Conservation (phyloP, 2,329 filamentous ascomycete genomes). For the Epichloe sylvatica region DNA sequence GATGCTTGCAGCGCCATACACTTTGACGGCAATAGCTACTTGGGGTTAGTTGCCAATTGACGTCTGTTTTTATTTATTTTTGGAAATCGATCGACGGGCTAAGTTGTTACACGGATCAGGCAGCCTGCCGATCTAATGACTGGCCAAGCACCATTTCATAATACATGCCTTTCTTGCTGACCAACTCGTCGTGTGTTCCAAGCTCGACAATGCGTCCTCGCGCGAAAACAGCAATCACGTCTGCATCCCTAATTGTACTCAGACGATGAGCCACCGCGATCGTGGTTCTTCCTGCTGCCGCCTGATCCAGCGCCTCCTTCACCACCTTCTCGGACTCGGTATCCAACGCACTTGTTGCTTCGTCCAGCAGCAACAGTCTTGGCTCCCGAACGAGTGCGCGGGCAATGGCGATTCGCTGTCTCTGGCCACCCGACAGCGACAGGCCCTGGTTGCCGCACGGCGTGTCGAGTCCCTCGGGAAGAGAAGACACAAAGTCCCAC, state of each 20-base stretch:
- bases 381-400: constrained; percentile 55
- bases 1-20: too few species aligned
- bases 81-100: too few species aligned
- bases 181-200: constrained; percentile 47
- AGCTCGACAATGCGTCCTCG: constrained; percentile 35
- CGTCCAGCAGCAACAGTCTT: constrained; percentile 54
- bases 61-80: too few species aligned
- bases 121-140: constrained; percentile 23
- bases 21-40: too few species aligned
- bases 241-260: constrained; percentile 41
- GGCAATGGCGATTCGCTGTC: constrained; percentile 60
- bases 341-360: constrained; percentile 53
- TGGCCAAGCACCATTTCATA: constrained; percentile 38
- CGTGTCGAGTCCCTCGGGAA: constrained; percentile 48
- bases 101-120: background rate
- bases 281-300: constrained; percentile 32
- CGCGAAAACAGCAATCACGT: constrained; percentile 48
- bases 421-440: constrained; percentile 58
- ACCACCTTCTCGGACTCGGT: constrained; percentile 52
- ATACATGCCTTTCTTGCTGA: constrained; percentile 34
- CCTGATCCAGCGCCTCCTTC: constrained; percentile 44
- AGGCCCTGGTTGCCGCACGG: constrained; percentile 53
- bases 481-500: constrained; percentile 38
- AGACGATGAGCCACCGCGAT: constrained; percentile 52
- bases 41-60: too few species aligned